Evolutionary conservation across 257 asterid genomes (phyloP).

Genomic region (Przewalskia tangutica): DNA sequence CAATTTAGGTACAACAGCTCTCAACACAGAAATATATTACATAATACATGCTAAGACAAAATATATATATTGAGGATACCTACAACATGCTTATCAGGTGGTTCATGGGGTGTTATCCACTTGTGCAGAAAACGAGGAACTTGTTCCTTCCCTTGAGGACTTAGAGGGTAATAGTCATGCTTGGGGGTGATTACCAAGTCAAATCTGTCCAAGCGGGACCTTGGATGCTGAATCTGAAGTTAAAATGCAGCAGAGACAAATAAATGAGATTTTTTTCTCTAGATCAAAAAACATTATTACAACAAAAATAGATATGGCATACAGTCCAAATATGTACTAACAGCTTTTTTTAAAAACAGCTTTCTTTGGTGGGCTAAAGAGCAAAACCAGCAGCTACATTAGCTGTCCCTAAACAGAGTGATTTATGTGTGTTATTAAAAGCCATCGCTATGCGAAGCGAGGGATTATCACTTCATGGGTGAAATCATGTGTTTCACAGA

Average conservation of each 20-base stretch:
- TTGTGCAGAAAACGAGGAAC: slow-evolving; percentile 74
- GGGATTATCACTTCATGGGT: neutral
- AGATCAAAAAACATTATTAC: neutral
- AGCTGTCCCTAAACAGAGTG: neutral
- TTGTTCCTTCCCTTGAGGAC: slow-evolving; percentile 64
- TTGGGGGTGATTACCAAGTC: slow-evolving; percentile 89
- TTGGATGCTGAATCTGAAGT: slow-evolving; percentile 95
- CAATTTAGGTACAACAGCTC: slow-evolving; percentile 9
- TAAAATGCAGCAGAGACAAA: neutral
- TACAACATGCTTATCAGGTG: slow-evolving; percentile 75
- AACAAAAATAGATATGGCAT: neutral
- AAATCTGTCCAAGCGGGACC: slow-evolving; percentile 80
- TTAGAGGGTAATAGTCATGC: slow-evolving; percentile 85
- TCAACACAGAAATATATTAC: neutral
- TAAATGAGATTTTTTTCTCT: neutral
- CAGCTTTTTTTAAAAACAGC: neutral
- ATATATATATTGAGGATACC: slow-evolving; percentile 18
- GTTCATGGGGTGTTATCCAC: slow-evolving; percentile 85
- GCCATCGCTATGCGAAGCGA: neutral
- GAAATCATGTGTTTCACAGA: neutral
- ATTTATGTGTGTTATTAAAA: neutral
- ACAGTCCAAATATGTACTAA: neutral
- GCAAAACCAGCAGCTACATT: neutral
- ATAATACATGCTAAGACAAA: neutral
- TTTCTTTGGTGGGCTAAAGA: neutral